These are phyloP conservation scores for Coniochaeta sp. DNA, from an alignment of 2,329 filamentous ascomycete genomes.

Conservation along the genomic window DNA sequence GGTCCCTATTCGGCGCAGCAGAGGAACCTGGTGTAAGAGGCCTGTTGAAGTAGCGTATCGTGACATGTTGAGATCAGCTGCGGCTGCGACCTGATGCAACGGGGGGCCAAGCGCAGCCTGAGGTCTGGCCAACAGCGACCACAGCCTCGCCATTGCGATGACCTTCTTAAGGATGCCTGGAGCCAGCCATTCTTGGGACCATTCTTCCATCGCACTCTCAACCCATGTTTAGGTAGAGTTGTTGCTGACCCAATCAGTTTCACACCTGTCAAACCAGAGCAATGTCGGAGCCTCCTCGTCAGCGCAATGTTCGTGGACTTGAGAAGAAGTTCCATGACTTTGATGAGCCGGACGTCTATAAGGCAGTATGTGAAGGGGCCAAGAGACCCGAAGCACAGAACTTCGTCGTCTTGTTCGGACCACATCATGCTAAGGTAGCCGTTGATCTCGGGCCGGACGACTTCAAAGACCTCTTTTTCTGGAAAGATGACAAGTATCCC, in stretches of 20 bases:
- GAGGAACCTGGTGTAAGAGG: not conserved
- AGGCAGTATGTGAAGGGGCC: conserved; percentile 32
- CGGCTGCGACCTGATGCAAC: not conserved
- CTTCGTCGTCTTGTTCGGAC: conserved; percentile 60
- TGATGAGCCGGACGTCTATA: conserved; percentile 40
- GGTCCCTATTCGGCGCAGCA: not conserved
- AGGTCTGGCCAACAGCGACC: not conserved
- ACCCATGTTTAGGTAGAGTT: not conserved
- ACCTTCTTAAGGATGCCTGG: not conserved
- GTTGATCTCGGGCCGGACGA: conserved; percentile 40
- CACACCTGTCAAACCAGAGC: not conserved
- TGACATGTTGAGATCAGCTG: not conserved
- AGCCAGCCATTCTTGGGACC: not conserved
- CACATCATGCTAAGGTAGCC: conserved; percentile 44
- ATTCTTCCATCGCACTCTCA: not conserved
- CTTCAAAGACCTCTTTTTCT: conserved; percentile 28
- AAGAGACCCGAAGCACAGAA: conserved; percentile 37
- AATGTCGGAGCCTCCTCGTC: not conserved
- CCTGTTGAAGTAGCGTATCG: not conserved
- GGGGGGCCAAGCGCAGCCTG: not conserved
- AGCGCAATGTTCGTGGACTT: not conserved
- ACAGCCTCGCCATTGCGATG: not conserved
- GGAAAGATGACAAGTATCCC: conserved; percentile 28
- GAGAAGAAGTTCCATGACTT: conserved; percentile 39
- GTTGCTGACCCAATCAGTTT: not conserved